Evolutionary conservation across 768 basidiomycete genomes (phyloP).

Genomic region (Mycena venus): DNA sequence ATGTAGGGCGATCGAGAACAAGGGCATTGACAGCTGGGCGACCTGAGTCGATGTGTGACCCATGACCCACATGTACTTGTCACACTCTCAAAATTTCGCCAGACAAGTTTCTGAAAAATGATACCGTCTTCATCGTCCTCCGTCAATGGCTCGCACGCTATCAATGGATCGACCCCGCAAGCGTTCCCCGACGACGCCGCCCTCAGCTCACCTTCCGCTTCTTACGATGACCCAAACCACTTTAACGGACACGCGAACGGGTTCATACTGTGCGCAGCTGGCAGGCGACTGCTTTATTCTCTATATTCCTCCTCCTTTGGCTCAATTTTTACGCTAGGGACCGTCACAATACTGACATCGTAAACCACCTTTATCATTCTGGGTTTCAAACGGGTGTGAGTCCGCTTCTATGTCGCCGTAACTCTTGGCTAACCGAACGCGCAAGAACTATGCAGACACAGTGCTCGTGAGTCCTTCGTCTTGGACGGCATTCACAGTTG

Average conservation of each 20-base stretch:
- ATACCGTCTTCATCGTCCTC: slow-evolving; percentile 35
- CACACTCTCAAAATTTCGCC: not conserved
- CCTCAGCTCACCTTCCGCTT: slow-evolving; percentile 50
- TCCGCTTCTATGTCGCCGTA: slow-evolving; percentile 30
- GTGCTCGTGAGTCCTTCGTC: slow-evolving; percentile 69
- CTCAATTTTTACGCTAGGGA: slow-evolving; percentile 46
- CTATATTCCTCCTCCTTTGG: not conserved
- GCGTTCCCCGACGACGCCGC: slow-evolving; percentile 53
- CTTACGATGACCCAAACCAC: slow-evolving; percentile 50
- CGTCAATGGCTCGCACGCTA: slow-evolving; percentile 64
- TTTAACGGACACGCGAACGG: slow-evolving; percentile 67
- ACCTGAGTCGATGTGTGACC: too few relatives aligned
- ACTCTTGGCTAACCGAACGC: slow-evolving; percentile 27
- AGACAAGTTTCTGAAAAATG: too few relatives aligned
- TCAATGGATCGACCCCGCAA: slow-evolving; percentile 57
- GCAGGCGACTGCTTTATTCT: not conserved
- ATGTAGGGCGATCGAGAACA: not conserved
- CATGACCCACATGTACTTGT: too few relatives aligned
- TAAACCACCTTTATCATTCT: slow-evolving; percentile 82
- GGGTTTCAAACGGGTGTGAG: slow-evolving; percentile 88
- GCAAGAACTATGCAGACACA: slow-evolving; percentile 86
- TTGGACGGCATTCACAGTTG: slow-evolving; percentile 1
- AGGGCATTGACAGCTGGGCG: too few relatives aligned
- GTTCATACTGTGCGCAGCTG: slow-evolving; percentile 41
- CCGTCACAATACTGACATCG: slow-evolving; percentile 83